Base-by-base conservation (phyloP, 2,329 filamentous ascomycete species). In the Monilinia fructicola region DNA sequence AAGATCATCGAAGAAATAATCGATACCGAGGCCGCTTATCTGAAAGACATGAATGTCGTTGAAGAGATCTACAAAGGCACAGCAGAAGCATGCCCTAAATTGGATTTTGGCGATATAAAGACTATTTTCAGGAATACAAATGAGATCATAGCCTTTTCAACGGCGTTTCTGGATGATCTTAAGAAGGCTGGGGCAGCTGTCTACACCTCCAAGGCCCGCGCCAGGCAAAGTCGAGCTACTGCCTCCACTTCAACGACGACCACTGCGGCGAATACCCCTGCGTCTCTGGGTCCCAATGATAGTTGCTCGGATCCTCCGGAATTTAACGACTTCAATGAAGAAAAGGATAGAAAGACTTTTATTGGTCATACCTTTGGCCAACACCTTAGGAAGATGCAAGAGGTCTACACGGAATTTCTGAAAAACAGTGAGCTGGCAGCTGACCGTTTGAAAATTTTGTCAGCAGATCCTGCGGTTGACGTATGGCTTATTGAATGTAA, bases 11-110 rank as follows among this genome's bases (percentile, higher is more conserved):
- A 94, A 75, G 95, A 99, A 78, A 82, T 99, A 48, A 85, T 97
- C 55, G 93, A 97, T 74, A 99, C 95, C 0, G 95, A 99, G 76
- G 88, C 92, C 58, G 88, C 90, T 7, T 98, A 96, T 78, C 88
- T 96, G 66, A 87, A 92, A 70, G 95, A 99, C 77, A 94, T 99
- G 92, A 97, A 93, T 76, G 94, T 99, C 64, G 90, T 97, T 2
- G 92, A 96, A 74, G 93, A 98, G 75, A 98, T 99, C 65, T 99
- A 98, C 82, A 96, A 96, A 78, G 93, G 92, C 54, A 98, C 95
- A 0, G 91, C 92, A 0, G 88, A 90, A 71, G 90, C 90, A 14
- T 93, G 91, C 66, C 87, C 92, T 11, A 87, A 92, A 70, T 85
- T 97, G 38, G 91, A 90, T 54, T 81, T 86, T 53, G 91, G 94